Base-by-base conservation (phyloP, 495 filamentous ascomycete species). In the Penicillium roqueforti region DNA sequence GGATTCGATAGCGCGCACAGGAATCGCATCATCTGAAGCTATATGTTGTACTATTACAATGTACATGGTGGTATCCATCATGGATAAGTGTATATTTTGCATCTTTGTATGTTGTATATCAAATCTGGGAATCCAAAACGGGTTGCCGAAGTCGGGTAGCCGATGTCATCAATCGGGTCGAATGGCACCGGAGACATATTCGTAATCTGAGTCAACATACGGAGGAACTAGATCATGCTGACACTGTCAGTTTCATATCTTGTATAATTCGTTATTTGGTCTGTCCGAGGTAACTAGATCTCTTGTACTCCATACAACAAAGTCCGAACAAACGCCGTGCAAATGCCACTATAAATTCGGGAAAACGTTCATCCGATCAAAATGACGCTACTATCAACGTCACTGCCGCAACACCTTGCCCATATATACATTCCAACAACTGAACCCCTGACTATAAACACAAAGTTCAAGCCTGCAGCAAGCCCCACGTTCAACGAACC, bases 291-390 rank as follows among this genome's bases (percentile, higher is more conserved):
- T 13, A n/a, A n/a, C n/a, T n/a, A 32, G 31, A 32, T 11, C 10
- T 8, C 31, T 32, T 10, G 10, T n/a, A n/a, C n/a, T n/a, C n/a
- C n/a, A n/a, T n/a, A n/a, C n/a, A n/a, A n/a, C n/a, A n/a, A n/a
- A n/a, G n/a, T n/a, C n/a, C n/a, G n/a, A n/a, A n/a, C n/a, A n/a
- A n/a, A n/a, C n/a, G n/a, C n/a, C n/a, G n/a, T n/a, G n/a, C n/a
- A n/a, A n/a, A n/a, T n/a, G 8, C 8, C 8, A 29, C 6, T 6
- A 16, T 1, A 7, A 6, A 7, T 36, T 36, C 32, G 60, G 63
- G 53, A 66, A 60, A 63, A 58, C 50, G 57, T 66, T 58, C 57
- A 49, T 58, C 63, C 62, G 62, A 44, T n/a, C n/a, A 19, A 0
- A 29, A 25, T 45, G 22, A 36, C 14, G 32, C 14, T n/a, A 2